Percentiles rank a stretch among this genome's conserved stretches.
Conservation (phyloP, 805 yeast genomes). For the Tetrapisispora phaffii region DNA sequence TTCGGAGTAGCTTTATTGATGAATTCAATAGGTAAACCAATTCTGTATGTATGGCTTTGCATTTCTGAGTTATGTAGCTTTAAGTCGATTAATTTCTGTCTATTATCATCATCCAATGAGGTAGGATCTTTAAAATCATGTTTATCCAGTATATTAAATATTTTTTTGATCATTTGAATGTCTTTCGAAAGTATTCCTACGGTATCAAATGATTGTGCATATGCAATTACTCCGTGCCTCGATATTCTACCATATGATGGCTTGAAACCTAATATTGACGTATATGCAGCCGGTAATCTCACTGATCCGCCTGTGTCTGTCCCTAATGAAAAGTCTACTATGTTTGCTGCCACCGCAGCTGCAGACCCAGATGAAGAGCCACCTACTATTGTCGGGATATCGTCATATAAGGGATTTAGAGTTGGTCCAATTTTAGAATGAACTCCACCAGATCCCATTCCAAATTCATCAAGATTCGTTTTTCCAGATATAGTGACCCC, state of each 20-base stretch:
- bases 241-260: conserved; percentile 91
- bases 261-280: conserved; percentile 78
- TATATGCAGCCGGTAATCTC: conserved; percentile 81
- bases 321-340: conserved; percentile 67
- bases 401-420: conserved; percentile 40
- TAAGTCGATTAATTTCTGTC: conserved; percentile 20
- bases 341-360: conserved; percentile 69
- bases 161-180: conserved; percentile 35
- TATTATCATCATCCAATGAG: conserved; percentile 32
- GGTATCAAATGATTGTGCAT: conserved; percentile 90
- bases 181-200: conserved; percentile 70
- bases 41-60: conserved; percentile 22
- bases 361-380: conserved; percentile 98
- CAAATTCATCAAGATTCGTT: conserved; percentile 92
- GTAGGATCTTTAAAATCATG: conserved; percentile 79
- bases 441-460: conserved; percentile 79
- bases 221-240: conserved; percentile 83
- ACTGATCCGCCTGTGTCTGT: conserved; percentile 98
- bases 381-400: conserved; percentile 46
- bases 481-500: conserved; percentile 63
- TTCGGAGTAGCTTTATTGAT: conserved; percentile 44
- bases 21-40: conserved; percentile 73
- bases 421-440: conserved; percentile 50
- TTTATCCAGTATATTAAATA: conserved; percentile 47
- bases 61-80: neutral